Evolutionary conservation across 2,329 filamentous ascomycete genomes (phyloP).

Genomic region (Eutypa lata): DNA sequence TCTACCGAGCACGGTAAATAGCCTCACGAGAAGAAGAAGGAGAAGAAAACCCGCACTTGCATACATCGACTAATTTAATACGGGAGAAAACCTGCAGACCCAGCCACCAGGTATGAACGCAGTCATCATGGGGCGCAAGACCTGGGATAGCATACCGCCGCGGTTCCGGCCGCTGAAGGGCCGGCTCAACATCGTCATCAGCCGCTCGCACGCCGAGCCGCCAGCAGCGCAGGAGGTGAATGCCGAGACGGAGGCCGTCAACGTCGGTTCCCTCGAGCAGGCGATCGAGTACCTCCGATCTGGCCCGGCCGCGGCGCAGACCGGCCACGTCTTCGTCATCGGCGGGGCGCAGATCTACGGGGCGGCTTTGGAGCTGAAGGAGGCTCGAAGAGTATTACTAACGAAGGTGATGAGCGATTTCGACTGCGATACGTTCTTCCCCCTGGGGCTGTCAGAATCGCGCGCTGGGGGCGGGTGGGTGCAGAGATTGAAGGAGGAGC

Average conservation of each 20-base stretch:
- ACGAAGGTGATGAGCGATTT: slow-evolving; percentile 68
- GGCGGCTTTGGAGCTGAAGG: slow-evolving; percentile 58
- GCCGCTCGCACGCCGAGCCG: slow-evolving; percentile 42
- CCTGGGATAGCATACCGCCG: slow-evolving; percentile 85
- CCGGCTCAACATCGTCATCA: slow-evolving; percentile 80
- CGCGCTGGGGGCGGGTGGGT: slow-evolving; percentile 48
- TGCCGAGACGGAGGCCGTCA: slow-evolving; percentile 49
- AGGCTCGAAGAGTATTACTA: slow-evolving; percentile 63
- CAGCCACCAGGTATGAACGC: slow-evolving; percentile 54
- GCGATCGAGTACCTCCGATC: slow-evolving; percentile 47
- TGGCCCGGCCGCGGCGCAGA: slow-evolving; percentile 27
- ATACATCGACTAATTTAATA: background rate
- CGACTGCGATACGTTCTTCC: slow-evolving; percentile 75
- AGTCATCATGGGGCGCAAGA: slow-evolving; percentile 97
- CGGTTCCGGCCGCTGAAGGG: slow-evolving; percentile 76
- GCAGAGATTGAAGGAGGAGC: slow-evolving; percentile 45
- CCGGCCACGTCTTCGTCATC: slow-evolving; percentile 76
- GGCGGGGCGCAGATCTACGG: slow-evolving; percentile 85
- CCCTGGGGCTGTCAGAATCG: slow-evolving; percentile 49
- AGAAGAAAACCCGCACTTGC: too few relatives aligned
- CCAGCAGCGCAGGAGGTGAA: slow-evolving; percentile 10
- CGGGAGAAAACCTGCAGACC: slow-evolving; percentile 18
- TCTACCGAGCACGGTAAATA: slow-evolving; percentile 39
- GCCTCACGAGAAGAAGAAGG: too few relatives aligned
- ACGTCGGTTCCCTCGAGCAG: slow-evolving; percentile 55